These are phyloP conservation scores for Aspergillus sp. DNA, from an alignment of 2,329 filamentous ascomycete species.

Conservation along the genomic window DNA sequence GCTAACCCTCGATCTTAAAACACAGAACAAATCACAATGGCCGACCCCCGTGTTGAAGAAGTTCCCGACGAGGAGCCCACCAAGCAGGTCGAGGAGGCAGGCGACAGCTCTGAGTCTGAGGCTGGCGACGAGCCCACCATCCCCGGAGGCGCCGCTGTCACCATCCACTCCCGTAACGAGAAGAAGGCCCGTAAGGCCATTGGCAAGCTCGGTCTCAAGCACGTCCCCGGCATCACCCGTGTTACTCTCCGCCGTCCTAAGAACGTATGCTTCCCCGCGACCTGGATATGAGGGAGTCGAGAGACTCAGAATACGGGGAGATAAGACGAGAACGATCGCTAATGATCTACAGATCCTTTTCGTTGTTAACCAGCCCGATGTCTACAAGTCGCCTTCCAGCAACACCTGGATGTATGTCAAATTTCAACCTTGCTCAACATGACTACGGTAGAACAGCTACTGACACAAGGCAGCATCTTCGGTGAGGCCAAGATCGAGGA, in stretches of 20 bases:
- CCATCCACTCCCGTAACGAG: conserved; percentile 98
- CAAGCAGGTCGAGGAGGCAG: conserved; percentile 71
- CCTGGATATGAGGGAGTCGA: neutral
- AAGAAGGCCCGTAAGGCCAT: conserved; percentile 99
- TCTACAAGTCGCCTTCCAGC: conserved; percentile 98
- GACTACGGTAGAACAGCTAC: conserved; percentile 3
- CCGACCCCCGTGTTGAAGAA: conserved; percentile 97
- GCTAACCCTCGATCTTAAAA: too few species aligned
- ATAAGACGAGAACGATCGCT: conserved; percentile 7
- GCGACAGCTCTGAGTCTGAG: conserved; percentile 45
- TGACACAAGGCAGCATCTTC: conserved; percentile 66
- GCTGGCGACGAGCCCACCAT: conserved; percentile 54
- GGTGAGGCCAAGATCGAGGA: conserved; percentile 99
- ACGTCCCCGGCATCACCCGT: conserved; percentile 93
- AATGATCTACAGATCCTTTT: conserved; percentile 72
- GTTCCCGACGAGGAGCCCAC: conserved; percentile 79
- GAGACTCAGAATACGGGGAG: neutral
- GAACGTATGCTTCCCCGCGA: conserved; percentile 65
- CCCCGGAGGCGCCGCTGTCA: conserved; percentile 78
- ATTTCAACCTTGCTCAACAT: neutral
- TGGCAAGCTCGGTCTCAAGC: conserved; percentile 94
- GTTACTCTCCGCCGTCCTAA: conserved; percentile 97
- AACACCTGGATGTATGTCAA: conserved; percentile 96
- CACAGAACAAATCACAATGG: conserved; percentile 52
- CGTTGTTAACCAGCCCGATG: conserved; percentile 98